Base-by-base conservation (phyloP, 2,329 filamentous ascomycete species). In the Pochonia chlamydosporia region DNA sequence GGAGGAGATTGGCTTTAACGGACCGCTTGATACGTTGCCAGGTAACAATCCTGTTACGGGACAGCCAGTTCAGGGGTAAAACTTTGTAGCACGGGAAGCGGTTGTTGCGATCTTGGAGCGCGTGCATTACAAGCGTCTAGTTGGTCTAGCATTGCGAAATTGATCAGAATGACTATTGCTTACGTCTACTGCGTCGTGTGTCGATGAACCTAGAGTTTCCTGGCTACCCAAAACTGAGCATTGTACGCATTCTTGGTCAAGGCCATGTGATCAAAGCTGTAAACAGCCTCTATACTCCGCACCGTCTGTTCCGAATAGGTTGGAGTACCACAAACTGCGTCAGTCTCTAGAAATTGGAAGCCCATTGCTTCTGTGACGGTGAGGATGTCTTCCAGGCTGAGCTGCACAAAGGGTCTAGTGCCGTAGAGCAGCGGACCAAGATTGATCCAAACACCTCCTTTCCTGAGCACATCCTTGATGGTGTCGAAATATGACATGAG, bases 381-480 rank as follows among this genome's bases (percentile, higher is more conserved):
- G 0, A 80, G 33, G 3, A 81, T 69, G 54, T 81, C 78, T 26
- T 79, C 73, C 2, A 82, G 56, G 1, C 72, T 73, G 5, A 80
- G 61, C 56, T 82, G 76, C 28, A 81, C 68, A 52, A 73, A 77
- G 0, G 78, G 77, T 0, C 66, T 72, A 1, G 71, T 74, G 0
- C 78, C 77, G 37, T 80, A 81, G 0, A 81, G 59, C 8, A 81
- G 52, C 0, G 78, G 78, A 0, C 77, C 78, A 0, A 80, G 67
- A 43, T 81, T 82, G 21, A 81, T 60, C 78, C 78, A 81, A 30
- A 65, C 57, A 0, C 77, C 78, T 0, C 75, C 76, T 0, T 59
- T 56, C 37, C 63, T 68, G 3, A 82, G 64, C 0, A 77, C 54
- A 0, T 58, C 58, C 43, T 73, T 64, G 37, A 80, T 80, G 0